Base-by-base conservation (phyloP, 2,329 filamentous ascomycete species). In the Zasmidium citrigriseum region DNA sequence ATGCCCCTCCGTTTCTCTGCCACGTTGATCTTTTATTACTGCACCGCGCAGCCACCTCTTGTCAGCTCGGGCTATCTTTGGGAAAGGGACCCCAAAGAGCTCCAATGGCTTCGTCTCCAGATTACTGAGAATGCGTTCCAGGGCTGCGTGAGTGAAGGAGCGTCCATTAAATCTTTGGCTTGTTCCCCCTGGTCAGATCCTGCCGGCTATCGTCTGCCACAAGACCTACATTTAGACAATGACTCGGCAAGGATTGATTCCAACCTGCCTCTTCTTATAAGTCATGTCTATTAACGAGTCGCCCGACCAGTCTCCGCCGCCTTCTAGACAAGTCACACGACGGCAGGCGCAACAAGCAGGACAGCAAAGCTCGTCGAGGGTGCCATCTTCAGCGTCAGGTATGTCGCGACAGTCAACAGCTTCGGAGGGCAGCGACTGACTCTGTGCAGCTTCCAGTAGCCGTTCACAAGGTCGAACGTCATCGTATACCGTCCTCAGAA, bases 401-500 rank as follows among this genome's bases (percentile, higher is more conserved):
- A 51, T 34, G 48, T 29, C 5, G 18, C 48, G n/a, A 9, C n/a
- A 34, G 12, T 34, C 16, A 2, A 21, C 9, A 16, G 25, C 20
- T 51, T 4, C 21, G 48, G 5, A 11, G 48, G 11, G 12, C 14
- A 16, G 1, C 4, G 16, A 34, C 48, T 51, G 48, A 51, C n/a
- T 21, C 21, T 4, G 24, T 22, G 11, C 4, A 51, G 48, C 48
- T 20, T 38, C 48, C 9, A 51, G 48, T 34, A 51, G 48, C 25
- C 18, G 48, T 12, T 51, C 48, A 2, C 7, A 22, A 51, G 16
- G 16, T 9, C 25, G 45, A 16, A 23, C 25, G 38, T 44, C 52
- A 23, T 46, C 52, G n/a, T 46, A 55, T 29, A 24, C 46, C 3
- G 41, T 50, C 21, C 47, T 52, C 16, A 52, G 21, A 22, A 52